Percentiles rank a stretch among this genome's conserved stretches.
phyloP scores from a whole-genome alignment of 2,329 filamentous ascomycete genomes.

The Aspergillus sp. region DNA sequence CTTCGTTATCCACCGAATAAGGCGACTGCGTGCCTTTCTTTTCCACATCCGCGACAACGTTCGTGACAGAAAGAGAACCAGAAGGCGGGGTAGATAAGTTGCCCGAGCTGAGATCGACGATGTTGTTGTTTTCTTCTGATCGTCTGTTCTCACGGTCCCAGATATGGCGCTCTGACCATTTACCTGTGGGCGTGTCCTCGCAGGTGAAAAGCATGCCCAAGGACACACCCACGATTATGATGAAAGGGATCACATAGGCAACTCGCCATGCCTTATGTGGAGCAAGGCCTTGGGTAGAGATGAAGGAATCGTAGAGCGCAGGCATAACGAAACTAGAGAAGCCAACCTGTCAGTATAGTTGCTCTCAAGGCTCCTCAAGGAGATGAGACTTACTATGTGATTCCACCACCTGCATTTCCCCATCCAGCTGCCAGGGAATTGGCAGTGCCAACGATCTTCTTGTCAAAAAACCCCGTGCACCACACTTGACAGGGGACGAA shows the following conservation, averaged over 20 bases:
- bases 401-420: conserved; percentile 84
- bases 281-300: conserved; percentile 57
- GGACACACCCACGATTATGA: conserved; percentile 68
- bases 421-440: conserved; percentile 83
- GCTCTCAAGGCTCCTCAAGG: not conserved
- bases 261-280: conserved; percentile 77
- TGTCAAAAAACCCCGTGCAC: conserved; percentile 91
- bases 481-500: conserved; percentile 74
- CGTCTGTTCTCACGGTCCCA: conserved; percentile 48
- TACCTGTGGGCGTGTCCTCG: conserved; percentile 78
- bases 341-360: conserved; percentile 2
- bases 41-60: conserved; percentile 28
- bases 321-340: conserved; percentile 74
- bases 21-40: conserved; percentile 32
- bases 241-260: conserved; percentile 78
- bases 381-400: conserved; percentile 63
- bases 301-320: conserved; percentile 77
- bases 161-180: conserved; percentile 71
- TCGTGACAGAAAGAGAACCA: conserved; percentile 25
- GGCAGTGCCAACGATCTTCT: conserved; percentile 84
- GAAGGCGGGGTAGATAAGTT: conserved; percentile 22
- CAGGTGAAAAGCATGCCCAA: conserved; percentile 70
- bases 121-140: conserved; percentile 28
- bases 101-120: conserved; percentile 30
- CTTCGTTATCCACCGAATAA: conserved; percentile 31